Percentiles rank a stretch among this genome's conserved stretches.
Conservation (phyloP, 371 early-diverging fungal species). For the Capniomyces stellatus region DNA sequence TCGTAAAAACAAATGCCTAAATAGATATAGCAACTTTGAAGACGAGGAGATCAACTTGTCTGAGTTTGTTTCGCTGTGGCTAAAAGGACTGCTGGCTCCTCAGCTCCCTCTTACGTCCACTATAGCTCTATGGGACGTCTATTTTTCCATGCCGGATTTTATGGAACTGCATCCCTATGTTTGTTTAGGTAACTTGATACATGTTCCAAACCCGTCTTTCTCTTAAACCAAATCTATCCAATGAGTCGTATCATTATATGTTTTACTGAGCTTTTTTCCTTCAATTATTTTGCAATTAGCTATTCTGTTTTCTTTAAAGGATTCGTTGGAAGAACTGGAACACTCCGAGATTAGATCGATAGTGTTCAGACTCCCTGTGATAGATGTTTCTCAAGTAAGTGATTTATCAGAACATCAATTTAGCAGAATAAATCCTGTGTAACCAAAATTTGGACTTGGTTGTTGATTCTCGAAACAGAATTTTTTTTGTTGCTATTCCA, state of each 20-base stretch:
- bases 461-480: too few species aligned
- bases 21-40: constrained; percentile 63
- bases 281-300: constrained; percentile 19
- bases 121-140: constrained; percentile 69
- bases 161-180: constrained; percentile 61
- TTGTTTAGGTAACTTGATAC: constrained; percentile 28
- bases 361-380: constrained; percentile 51
- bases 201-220: background rate
- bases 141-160: constrained; percentile 51
- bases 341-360: constrained; percentile 76
- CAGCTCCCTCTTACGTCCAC: constrained; percentile 64
- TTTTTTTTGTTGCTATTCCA: too few species aligned
- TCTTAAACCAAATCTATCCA: background rate
- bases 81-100: constrained; percentile 53
- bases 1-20: too few species aligned
- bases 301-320: constrained; percentile 42
- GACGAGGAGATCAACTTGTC: constrained; percentile 85
- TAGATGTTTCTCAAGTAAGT: constrained; percentile 34
- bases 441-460: too few species aligned
- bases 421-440: too few species aligned
- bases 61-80: constrained; percentile 83
- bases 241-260: background rate
- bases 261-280: background rate
- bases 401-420: too few species aligned
- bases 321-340: constrained; percentile 74